Conservation (phyloP, 2,329 filamentous ascomycete species). For the Penicillium sp. region DNA sequence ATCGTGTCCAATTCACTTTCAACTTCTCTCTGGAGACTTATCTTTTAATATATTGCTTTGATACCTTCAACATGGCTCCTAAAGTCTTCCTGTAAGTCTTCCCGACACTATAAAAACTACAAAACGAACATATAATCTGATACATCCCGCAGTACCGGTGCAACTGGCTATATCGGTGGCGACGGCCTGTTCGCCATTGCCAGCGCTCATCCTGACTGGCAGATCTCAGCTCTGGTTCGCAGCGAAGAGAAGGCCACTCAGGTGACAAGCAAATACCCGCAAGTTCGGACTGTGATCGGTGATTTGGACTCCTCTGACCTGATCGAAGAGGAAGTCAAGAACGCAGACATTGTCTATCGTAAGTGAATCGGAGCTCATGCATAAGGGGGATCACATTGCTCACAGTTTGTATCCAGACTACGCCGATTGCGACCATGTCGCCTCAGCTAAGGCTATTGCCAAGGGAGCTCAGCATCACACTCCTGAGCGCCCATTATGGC, state of each 20-base stretch:
- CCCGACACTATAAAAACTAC: constrained; percentile 7
- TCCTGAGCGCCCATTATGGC: constrained; percentile 36
- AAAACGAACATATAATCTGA: constrained; percentile 14
- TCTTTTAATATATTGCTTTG: neutral
- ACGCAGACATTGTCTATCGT: constrained; percentile 49
- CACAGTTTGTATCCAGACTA: constrained; percentile 30
- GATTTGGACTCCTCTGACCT: constrained; percentile 42
- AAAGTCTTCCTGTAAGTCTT: constrained; percentile 36
- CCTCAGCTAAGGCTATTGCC: constrained; percentile 41
- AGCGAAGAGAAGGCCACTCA: constrained; percentile 43
- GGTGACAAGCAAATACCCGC: constrained; percentile 40
- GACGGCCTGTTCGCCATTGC: constrained; percentile 48
- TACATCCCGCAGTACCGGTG: constrained; percentile 44
- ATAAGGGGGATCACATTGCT: neutral
- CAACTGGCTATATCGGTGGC: constrained; percentile 54
- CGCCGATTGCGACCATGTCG: constrained; percentile 45
- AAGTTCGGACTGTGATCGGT: constrained; percentile 42
- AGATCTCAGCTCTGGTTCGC: constrained; percentile 45
- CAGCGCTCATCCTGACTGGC: constrained; percentile 48
- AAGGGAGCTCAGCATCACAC: constrained; percentile 39
- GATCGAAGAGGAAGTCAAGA: constrained; percentile 44
- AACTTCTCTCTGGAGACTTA: neutral
- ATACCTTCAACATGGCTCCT: constrained; percentile 25
- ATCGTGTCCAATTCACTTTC: neutral
- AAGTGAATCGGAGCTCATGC: constrained; percentile 14